These are phyloP conservation scores for Monascus ruber DNA, from an alignment of 2,329 filamentous ascomycete species.

Conservation along the genomic window DNA sequence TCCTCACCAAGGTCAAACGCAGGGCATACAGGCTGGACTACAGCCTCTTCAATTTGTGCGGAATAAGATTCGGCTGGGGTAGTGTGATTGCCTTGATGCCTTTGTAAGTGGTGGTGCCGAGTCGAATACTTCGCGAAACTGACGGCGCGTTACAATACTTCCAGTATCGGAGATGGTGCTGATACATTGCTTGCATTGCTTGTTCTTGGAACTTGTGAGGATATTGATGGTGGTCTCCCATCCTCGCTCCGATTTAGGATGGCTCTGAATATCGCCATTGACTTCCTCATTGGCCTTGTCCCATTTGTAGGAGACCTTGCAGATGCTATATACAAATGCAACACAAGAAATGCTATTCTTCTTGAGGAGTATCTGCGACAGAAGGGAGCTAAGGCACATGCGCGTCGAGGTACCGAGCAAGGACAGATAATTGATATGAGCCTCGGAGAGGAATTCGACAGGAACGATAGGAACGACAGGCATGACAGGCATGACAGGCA, in stretches of 20 bases:
- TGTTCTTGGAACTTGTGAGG: constrained; percentile 60
- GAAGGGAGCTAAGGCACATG: constrained; percentile 24
- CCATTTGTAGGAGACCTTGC: constrained; percentile 40
- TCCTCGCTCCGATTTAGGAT: constrained; percentile 52
- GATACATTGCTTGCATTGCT: constrained; percentile 65
- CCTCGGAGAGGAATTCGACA: constrained; percentile 28
- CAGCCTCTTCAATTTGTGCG: constrained; percentile 67
- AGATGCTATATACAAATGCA: constrained; percentile 38
- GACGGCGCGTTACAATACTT: neutral
- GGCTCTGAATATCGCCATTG: constrained; percentile 60
- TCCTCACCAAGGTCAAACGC: constrained; percentile 77
- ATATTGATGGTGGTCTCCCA: constrained; percentile 63
- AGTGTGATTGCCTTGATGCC: constrained; percentile 77
- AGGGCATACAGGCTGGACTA: constrained; percentile 79
- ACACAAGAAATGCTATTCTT: constrained; percentile 36
- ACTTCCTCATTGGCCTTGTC: constrained; percentile 39
- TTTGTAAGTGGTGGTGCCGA: constrained; percentile 47
- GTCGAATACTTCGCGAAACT: neutral
- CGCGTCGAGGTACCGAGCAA: constrained; percentile 13
- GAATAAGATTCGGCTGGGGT: constrained; percentile 79
- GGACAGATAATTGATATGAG: constrained; percentile 22
- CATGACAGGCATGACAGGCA: too few species aligned
- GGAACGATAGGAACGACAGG: constrained; percentile 23
- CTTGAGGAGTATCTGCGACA: constrained; percentile 34
- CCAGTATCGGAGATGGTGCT: constrained; percentile 60